Evolutionary conservation across 805 yeast species (phyloP), one percentile per base, ranked within the genome.

Genomic region (Torulaspora indica): DNA sequence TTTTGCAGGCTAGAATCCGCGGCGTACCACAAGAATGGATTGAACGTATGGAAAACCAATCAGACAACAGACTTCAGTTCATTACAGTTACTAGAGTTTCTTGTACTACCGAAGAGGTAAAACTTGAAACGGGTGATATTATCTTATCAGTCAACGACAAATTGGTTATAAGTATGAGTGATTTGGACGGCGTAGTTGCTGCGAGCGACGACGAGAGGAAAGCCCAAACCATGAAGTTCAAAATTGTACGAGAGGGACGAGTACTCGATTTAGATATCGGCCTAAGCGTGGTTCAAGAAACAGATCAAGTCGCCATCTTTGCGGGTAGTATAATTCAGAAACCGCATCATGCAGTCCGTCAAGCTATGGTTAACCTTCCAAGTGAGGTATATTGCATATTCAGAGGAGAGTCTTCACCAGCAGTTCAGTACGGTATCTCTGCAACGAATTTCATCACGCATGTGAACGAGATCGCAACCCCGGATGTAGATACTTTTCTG

Each of bases 341-440:
- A 30, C 96, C 96, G n/a, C 96, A 88, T 63, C 95, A 85, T 58
- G 91, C 93, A 7, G 96, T 89, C 13, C 78, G 90, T 50, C 96
- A 89, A 67, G 79, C 85, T 30, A 81, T 85, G 76, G 77, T 78
- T 42, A 72, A 76, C 44, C 69, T 87, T 41, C 96, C 95, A 9
- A 82, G 91, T 13, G 80, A 78, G 42, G 93, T 90, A n/a, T 90
- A 89, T 59, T 81, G 88, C 42, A 82, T 88, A 2, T 73, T 80
- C 18, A 77, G 85, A 58, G 75, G 81, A 34, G 75, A 78, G 29
- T 95, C 96, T 5, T 86, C 95, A 0, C 96, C 96, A 6, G 93
- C 93, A 13, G 74, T 79, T 44, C 90, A 85, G 58, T 88, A 85
- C 61, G 85, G 85, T 10, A 75, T 90, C 46, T 78, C 81, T 15